phyloP scores from a whole-genome alignment of 164 flowering plant species.

The Houttuynia cordata region DNA sequence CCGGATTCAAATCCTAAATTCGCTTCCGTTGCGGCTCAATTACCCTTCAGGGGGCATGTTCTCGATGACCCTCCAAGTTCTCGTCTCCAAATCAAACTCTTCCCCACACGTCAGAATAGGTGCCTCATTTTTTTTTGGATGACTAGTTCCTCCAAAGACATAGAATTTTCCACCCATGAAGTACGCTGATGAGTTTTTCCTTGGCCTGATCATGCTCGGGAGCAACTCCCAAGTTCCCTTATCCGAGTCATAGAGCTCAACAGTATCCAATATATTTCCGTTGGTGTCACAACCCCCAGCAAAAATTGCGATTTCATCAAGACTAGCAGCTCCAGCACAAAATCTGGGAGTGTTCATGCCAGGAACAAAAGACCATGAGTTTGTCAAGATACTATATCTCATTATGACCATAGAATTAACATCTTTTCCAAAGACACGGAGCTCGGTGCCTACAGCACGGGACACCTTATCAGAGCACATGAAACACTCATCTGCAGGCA shows the following conservation, averaged over 20 bases:
- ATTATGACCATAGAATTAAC: conserved; percentile 17
- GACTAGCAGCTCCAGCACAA: conserved; percentile 27
- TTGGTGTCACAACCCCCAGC: conserved; percentile 28
- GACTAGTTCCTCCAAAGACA: conserved; percentile 22
- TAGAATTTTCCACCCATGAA: conserved; percentile 35
- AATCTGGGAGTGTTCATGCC: conserved; percentile 18
- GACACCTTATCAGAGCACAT: conserved; percentile 24
- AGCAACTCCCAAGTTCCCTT: conserved; percentile 17
- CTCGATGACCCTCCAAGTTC: conserved; percentile 25
- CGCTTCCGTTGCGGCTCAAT: no score
- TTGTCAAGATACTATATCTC: conserved; percentile 19
- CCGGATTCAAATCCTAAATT: no score
- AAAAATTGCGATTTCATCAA: conserved; percentile 23
- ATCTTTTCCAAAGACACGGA: conserved; percentile 29
- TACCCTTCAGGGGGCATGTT: conserved; percentile 24
- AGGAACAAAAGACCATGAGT: conserved; percentile 18
- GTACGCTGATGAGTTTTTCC: conserved; percentile 28
- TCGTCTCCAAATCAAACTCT: conserved; percentile 22
- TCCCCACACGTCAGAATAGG: conserved; percentile 26
- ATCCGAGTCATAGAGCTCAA: conserved; percentile 29
- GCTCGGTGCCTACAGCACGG: conserved; percentile 29
- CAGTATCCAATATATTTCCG: conserved; percentile 20
- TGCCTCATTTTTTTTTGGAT: not conserved
- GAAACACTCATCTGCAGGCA: conserved; percentile 23
- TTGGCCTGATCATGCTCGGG: conserved; percentile 24